These are phyloP conservation scores for Beauveria varroae DNA, from an alignment of 2,329 filamentous ascomycete genomes.

Conservation along the genomic window DNA sequence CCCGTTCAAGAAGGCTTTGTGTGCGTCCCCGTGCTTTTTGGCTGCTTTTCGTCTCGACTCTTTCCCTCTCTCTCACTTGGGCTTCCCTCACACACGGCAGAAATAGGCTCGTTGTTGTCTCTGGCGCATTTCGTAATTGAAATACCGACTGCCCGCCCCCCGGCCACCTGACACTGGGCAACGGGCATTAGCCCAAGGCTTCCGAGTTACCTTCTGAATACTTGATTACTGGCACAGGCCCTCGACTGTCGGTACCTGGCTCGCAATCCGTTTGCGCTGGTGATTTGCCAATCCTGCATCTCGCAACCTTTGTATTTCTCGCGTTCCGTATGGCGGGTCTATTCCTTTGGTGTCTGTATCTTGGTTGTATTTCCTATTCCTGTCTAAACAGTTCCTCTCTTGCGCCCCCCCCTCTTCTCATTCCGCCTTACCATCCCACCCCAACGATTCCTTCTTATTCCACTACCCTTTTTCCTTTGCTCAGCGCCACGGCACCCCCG, in stretches of 20 bases:
- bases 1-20: no score
- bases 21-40: no score
- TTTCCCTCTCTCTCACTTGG: background rate
- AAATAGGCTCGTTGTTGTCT: background rate
- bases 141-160: background rate
- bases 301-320: slow-evolving; percentile 7
- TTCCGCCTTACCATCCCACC: background rate
- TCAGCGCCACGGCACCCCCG: slow-evolving; percentile 1
- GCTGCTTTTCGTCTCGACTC: no score
- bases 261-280: background rate
- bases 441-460: slow-evolving; percentile 5
- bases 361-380: slow-evolving; percentile 6
- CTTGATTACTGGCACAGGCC: background rate
- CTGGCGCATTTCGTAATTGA: background rate
- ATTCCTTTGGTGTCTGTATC: slow-evolving; percentile 9
- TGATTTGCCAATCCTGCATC: background rate
- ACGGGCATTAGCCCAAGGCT: background rate
- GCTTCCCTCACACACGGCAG: no score
- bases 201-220: background rate
- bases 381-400: background rate
- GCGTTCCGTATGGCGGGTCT: background rate
- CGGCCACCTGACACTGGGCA: background rate
- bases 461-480: background rate
- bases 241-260: slow-evolving; percentile 1
- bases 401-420: background rate